Conservation (phyloP, 768 basidiomycete species). For the Macrolepiota dolichaula region DNA sequence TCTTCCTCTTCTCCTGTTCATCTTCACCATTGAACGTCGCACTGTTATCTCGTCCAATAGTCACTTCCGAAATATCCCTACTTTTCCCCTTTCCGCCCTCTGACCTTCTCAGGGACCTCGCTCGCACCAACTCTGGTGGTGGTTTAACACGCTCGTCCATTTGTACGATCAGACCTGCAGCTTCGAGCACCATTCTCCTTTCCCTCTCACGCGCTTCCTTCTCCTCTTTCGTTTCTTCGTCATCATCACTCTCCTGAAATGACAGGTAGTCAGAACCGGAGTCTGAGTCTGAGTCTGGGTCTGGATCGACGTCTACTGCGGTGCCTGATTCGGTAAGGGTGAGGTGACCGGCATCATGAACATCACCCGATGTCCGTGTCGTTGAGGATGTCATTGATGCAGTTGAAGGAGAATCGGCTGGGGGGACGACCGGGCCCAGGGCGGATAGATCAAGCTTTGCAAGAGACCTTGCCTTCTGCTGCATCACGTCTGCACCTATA, state of each 20-base stretch:
- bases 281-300: slow-evolving; percentile 27
- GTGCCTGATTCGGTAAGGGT: background rate
- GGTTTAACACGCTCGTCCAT: slow-evolving; percentile 48
- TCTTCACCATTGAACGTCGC: background rate
- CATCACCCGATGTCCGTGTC: background rate
- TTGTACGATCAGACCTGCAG: slow-evolving; percentile 82
- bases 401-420: background rate
- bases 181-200: slow-evolving; percentile 78
- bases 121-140: slow-evolving; percentile 37
- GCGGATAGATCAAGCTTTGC: background rate
- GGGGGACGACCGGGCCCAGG: background rate
- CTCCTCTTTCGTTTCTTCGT: slow-evolving; percentile 46
- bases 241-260: slow-evolving; percentile 35
- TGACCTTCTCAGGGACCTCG: slow-evolving; percentile 18
- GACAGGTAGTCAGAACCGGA: slow-evolving; percentile 33
- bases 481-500: background rate
- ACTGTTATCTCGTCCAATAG: background rate
- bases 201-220: slow-evolving; percentile 66
- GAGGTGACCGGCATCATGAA: background rate
- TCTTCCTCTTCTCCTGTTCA: slow-evolving; percentile 11
- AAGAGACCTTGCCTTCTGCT: background rate
- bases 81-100: background rate
- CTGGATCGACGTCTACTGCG: slow-evolving; percentile 14
- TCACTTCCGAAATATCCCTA: slow-evolving; percentile 2
- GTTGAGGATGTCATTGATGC: background rate